phyloP scores from a whole-genome alignment of 345 rosid genomes.

The Clarkia xantiana region DNA sequence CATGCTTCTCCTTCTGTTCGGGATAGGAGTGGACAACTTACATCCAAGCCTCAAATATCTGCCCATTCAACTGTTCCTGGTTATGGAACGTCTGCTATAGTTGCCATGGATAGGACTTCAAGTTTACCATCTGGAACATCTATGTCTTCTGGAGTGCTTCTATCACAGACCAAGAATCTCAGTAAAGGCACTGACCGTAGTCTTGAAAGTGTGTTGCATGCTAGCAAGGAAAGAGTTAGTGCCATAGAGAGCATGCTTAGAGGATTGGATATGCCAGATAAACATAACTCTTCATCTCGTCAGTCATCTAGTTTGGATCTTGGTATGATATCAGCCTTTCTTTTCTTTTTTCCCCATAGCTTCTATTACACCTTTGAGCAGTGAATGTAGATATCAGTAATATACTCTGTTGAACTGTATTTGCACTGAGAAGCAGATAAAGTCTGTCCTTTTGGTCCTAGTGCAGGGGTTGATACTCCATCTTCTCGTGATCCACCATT shows the following conservation, averaged over 20 bases:
- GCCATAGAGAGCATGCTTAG: constrained; percentile 99
- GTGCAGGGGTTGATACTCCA: constrained; percentile 99
- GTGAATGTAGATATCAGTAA: constrained; percentile 5
- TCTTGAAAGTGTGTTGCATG: constrained; percentile 85
- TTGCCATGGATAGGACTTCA: constrained; percentile 89
- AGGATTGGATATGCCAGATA: constrained; percentile 81
- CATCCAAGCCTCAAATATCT: constrained; percentile 41
- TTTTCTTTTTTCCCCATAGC: neutral
- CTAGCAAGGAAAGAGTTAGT: constrained; percentile 97
- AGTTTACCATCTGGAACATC: constrained; percentile 54
- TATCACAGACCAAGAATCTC: constrained; percentile 58
- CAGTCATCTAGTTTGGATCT: constrained; percentile 94
- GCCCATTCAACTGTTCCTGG: constrained; percentile 49
- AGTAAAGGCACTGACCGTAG: constrained; percentile 75
- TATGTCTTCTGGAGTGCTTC: constrained; percentile 61
- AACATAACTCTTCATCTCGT: constrained; percentile 61
- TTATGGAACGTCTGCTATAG: constrained; percentile 92
- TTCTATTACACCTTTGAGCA: neutral
- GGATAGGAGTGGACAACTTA: constrained; percentile 61
- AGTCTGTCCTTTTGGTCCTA: constrained; percentile 47
- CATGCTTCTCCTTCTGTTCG: constrained; percentile 94
- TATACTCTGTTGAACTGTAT: constrained; percentile 7
- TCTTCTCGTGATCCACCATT: constrained; percentile 93
- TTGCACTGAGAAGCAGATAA: constrained; percentile 32
- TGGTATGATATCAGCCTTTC: constrained; percentile 49